These are phyloP conservation scores for Ophiocordyceps camponoti-floridani DNA, from an alignment of 2,329 filamentous ascomycete genomes.

Conservation along the genomic window DNA sequence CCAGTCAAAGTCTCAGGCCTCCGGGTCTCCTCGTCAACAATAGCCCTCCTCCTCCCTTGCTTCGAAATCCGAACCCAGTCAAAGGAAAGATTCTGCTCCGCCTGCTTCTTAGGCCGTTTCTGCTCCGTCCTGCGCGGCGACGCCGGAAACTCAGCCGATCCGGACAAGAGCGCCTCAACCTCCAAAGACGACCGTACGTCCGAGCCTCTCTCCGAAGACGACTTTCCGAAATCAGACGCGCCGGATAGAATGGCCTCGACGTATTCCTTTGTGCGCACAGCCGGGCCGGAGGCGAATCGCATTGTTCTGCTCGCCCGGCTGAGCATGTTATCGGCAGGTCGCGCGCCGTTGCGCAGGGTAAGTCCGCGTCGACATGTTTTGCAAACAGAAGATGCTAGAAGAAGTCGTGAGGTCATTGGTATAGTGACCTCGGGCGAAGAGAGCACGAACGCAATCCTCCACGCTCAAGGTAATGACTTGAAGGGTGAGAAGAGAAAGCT, in stretches of 20 bases:
- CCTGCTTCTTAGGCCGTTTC: neutral
- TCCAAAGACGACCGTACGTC: neutral
- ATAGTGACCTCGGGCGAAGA: neutral
- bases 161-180: neutral
- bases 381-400: slow-evolving; percentile 14
- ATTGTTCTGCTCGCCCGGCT: slow-evolving; percentile 3
- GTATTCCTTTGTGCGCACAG: slow-evolving; percentile 6
- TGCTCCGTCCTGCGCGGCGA: too few species aligned
- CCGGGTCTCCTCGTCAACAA: too few species aligned
- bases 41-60: too few species aligned
- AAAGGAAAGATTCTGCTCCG: neutral
- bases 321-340: slow-evolving; percentile 3
- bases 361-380: slow-evolving; percentile 15
- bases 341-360: slow-evolving; percentile 5
- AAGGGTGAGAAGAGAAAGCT: neutral
- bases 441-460: neutral
- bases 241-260: slow-evolving; percentile 9
- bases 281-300: slow-evolving; percentile 8
- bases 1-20: too few species aligned
- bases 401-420: slow-evolving; percentile 18
- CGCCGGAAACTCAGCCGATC: neutral
- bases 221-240: neutral
- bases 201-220: neutral
- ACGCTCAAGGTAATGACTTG: neutral
- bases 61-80: too few species aligned